Percentiles rank a stretch among this genome's conserved stretches.
These are phyloP conservation scores for Colletotrichum godetiae DNA, from an alignment of 2,329 filamentous ascomycete species.

Conservation along the genomic window DNA sequence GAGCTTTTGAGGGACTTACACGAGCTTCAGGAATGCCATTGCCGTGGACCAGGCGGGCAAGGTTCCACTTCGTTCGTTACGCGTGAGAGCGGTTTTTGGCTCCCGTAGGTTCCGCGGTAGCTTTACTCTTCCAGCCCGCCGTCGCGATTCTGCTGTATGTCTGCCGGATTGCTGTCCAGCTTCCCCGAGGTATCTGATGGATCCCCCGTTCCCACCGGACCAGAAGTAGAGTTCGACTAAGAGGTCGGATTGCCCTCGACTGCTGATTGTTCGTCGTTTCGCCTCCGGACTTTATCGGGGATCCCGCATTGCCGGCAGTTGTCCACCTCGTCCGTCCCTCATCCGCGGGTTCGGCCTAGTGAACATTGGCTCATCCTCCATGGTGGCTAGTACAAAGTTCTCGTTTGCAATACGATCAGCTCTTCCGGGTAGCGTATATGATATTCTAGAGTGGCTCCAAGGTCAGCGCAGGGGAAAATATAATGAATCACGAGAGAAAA, in stretches of 20 bases:
- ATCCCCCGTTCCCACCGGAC: background rate
- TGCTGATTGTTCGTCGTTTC: background rate
- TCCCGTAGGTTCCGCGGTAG: background rate
- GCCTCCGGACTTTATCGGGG: background rate
- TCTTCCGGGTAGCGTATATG: constrained; percentile 12
- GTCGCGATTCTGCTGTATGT: constrained; percentile 4
- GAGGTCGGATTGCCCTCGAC: background rate
- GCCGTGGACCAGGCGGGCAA: background rate
- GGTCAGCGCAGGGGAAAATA: constrained; percentile 16
- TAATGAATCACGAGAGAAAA: constrained; percentile 15
- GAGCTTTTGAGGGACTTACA: background rate
- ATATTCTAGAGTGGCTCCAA: constrained; percentile 23
- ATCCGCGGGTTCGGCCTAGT: constrained; percentile 12
- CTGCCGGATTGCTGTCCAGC: constrained; percentile 10
- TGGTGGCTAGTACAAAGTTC: constrained; percentile 16
- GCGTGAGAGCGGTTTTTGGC: background rate
- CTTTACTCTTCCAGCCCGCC: constrained; percentile 14
- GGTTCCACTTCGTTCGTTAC: background rate
- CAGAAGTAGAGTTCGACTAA: background rate
- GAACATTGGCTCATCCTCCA: constrained; percentile 6
- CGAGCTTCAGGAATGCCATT: constrained; percentile 19
- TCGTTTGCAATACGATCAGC: constrained; percentile 2
- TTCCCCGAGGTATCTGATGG: background rate
- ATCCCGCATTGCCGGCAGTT: background rate
- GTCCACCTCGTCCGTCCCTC: background rate